These are phyloP conservation scores for Neurospora sp. DNA, from an alignment of 495 filamentous ascomycete species.

Conservation along the genomic window DNA sequence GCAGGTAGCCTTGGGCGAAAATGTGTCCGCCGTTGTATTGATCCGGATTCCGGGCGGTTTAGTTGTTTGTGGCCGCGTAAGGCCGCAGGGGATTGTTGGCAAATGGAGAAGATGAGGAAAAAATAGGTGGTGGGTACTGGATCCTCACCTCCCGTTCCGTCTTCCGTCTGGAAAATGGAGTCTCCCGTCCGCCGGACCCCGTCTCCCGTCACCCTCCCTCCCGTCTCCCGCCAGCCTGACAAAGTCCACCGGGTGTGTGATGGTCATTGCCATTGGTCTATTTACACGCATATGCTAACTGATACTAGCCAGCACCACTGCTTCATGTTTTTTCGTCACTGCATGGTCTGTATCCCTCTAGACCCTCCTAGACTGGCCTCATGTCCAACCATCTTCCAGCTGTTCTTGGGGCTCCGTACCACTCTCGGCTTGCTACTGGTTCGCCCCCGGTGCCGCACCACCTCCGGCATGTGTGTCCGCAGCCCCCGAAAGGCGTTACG, in stretches of 20 bases:
- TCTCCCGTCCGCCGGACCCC: neutral
- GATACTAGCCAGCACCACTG: neutral
- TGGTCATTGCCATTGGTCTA: neutral
- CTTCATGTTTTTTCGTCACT: neutral
- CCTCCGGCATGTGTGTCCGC: neutral
- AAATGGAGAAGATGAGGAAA: neutral
- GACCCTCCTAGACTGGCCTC: neutral
- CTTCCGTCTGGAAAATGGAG: neutral
- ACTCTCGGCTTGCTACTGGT: neutral
- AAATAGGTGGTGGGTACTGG: neutral
- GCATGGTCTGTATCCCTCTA: neutral
- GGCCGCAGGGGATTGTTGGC: neutral
- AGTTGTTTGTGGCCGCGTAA: neutral
- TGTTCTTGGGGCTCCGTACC: neutral
- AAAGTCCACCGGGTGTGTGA: neutral
- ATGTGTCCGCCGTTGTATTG: neutral
- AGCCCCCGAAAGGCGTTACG: neutral
- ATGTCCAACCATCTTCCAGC: neutral
- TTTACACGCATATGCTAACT: neutral
- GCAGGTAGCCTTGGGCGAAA: neutral
- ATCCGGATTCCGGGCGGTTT: neutral
- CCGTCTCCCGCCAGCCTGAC: neutral
- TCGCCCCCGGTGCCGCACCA: neutral
- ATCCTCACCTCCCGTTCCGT: neutral
- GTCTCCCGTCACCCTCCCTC: neutral